These are phyloP conservation scores for Leucocoprinus sp. DNA, from an alignment of 768 basidiomycete species.

Conservation along the genomic window DNA sequence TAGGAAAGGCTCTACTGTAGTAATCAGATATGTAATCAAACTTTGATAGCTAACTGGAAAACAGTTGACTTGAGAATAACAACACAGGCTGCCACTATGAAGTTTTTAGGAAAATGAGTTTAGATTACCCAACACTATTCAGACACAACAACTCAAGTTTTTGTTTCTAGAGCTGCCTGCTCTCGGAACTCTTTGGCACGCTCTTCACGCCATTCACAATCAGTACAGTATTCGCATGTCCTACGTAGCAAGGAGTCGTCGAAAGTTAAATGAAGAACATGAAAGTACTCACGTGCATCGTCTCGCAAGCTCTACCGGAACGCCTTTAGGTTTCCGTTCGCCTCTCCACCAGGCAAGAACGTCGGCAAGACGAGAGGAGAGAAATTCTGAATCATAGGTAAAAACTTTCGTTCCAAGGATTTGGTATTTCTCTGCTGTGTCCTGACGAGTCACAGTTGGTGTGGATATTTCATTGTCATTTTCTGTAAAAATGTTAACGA, in stretches of 20 bases:
- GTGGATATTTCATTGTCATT: not conserved
- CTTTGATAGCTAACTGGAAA: too few species aligned
- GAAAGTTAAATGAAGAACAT: not conserved
- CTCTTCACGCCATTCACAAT: conserved; percentile 75
- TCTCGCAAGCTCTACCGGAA: conserved; percentile 45
- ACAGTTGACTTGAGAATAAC: too few species aligned
- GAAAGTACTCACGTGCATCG: conserved; percentile 55
- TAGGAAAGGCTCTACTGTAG: too few species aligned
- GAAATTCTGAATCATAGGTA: conserved; percentile 37
- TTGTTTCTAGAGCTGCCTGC: conserved; percentile 4
- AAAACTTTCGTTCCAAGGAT: conserved; percentile 67
- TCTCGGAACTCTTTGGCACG: conserved; percentile 34
- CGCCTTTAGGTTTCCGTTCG: conserved; percentile 59
- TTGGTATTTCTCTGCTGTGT: conserved; percentile 10
- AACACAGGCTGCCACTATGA: too few species aligned
- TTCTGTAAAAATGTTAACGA: not conserved
- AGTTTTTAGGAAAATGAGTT: not conserved
- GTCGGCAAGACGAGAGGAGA: conserved; percentile 45
- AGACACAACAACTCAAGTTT: not conserved
- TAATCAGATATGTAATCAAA: too few species aligned
- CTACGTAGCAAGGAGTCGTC: not conserved
- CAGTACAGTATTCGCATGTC: conserved; percentile 37
- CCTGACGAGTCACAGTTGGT: not conserved
- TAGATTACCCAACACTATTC: not conserved
- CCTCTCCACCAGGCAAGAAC: conserved; percentile 76